phyloP scores from a whole-genome alignment of 768 basidiomycete species.

The Naematelia aurantialba region DNA sequence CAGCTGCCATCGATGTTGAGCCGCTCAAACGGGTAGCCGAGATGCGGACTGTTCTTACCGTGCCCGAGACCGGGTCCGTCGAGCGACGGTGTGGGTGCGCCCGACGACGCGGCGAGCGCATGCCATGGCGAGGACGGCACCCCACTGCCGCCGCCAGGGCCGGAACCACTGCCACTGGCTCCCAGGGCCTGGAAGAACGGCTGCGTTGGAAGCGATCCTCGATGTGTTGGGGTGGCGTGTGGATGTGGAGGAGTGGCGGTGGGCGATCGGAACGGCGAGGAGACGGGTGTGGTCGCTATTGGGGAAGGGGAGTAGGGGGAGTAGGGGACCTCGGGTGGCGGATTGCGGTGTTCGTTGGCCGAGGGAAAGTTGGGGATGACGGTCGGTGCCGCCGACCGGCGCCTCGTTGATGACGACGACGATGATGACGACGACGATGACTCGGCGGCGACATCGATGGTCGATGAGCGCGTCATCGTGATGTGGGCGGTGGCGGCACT shows the following conservation, averaged over 20 bases:
- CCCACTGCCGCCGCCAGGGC: conserved; percentile 1
- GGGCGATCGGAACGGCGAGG: conserved; percentile 28
- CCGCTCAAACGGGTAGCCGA: conserved; percentile 48
- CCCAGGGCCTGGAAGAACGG: conserved; percentile 7
- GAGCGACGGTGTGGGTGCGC: conserved; percentile 44
- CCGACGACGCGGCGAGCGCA: conserved; percentile 38
- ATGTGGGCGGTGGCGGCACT: background rate
- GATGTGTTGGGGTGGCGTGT: conserved; percentile 5
- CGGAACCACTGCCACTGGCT: no score
- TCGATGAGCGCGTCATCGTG: background rate
- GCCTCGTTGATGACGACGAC: conserved; percentile 4
- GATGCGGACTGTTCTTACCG: conserved; percentile 40
- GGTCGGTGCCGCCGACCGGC: conserved; percentile 25
- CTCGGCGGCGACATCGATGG: background rate
- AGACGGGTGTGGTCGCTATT: conserved; percentile 17
- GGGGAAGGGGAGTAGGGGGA: conserved; percentile 33
- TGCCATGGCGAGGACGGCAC: conserved; percentile 41
- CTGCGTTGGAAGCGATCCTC: conserved; percentile 8
- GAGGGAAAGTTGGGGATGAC: conserved; percentile 32
- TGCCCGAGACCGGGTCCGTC: conserved; percentile 27
- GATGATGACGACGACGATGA: background rate
- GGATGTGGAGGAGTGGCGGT: conserved; percentile 4
- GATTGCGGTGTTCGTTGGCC: conserved; percentile 18
- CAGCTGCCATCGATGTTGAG: conserved; percentile 44
- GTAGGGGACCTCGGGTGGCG: conserved; percentile 13